Base-by-base conservation (phyloP, 2,329 filamentous ascomycete genomes). In the Nemania serpens region DNA sequence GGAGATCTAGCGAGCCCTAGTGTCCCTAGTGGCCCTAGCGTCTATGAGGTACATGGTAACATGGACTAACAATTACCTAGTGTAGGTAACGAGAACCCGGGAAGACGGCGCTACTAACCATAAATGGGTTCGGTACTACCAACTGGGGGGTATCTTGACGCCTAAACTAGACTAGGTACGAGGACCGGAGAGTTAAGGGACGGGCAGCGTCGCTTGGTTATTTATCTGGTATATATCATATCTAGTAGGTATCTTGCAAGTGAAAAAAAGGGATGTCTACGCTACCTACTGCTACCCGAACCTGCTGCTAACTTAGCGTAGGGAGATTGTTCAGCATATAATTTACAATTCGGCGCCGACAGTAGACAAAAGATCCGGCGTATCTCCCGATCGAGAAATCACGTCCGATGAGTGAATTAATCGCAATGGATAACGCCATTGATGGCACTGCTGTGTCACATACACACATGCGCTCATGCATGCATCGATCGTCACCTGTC, bases 301-400 rank as follows among this genome's bases (percentile, higher is more conserved):
- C 3, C 25, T n/a, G n/a, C 25, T 29, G 25, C 25, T 29, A 29
- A 29, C 25, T 29, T 29, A 29, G 25, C 25, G 25, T 7, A 29
- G 25, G 25, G 25, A 29, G 25, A 29, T 29, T 29, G 25, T 29
- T 29, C 7, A 29, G 25, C n/a, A 29, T 29, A 29, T 29, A 29
- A 29, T 37, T 36, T 55, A 18, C 56, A 41, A 42, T 36, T 34
- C 54, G 51, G 59, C 36, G 43, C 55, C 22, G 7, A 29, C 25
- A 29, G 25, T 55, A 46, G 43, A 46, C 22, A 45, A 50, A 55
- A 47, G 46, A 46, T 25, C 57, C 61, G 61, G 61, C 47, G 58
- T 34, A 36, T 55, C 46, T 57, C 62, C 59, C 55, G 59, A 64
- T 62, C 55, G 37, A 64, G 62, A 48, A 64, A 50, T 54, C 56